phyloP scores from a whole-genome alignment of 2,329 filamentous ascomycete genomes.

The Aspergillus floridensis region DNA sequence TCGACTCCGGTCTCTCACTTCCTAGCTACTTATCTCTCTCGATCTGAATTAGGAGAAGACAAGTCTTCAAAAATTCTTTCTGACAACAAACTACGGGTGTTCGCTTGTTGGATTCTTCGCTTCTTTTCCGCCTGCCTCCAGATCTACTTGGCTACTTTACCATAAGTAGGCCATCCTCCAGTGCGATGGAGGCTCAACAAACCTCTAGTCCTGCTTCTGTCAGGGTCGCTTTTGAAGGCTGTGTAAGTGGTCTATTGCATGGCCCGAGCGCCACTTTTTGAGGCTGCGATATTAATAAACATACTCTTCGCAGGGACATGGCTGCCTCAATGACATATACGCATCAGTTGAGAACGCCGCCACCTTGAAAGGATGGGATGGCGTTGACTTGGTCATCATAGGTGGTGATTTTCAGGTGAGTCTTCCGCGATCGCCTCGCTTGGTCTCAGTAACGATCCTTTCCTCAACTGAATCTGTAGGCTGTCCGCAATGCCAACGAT shows the following conservation, averaged over 20 bases:
- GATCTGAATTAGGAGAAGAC: not conserved
- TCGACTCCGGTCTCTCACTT: not conserved
- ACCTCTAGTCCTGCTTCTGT: conserved; percentile 36
- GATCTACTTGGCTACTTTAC: not conserved
- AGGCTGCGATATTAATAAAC: conserved; percentile 12
- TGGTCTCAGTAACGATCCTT: conserved; percentile 3
- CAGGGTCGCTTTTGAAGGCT: conserved; percentile 82
- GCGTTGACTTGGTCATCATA: conserved; percentile 87
- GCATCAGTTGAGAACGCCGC: conserved; percentile 69
- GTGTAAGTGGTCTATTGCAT: conserved; percentile 55
- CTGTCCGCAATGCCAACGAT: conserved; percentile 84
- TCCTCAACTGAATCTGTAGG: conserved; percentile 47
- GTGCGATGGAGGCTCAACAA: conserved; percentile 11
- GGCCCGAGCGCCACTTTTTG: not conserved
- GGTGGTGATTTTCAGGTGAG: conserved; percentile 88
- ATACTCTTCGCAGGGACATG: conserved; percentile 68
- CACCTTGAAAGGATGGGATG: conserved; percentile 70
- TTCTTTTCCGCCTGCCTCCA: not conserved
- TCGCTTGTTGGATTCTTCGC: not conserved
- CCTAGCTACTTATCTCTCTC: not conserved
- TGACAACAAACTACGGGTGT: not conserved
- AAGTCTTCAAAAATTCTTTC: not conserved
- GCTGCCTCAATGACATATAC: conserved; percentile 88
- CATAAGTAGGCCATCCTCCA: not conserved
- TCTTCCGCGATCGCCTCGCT: not conserved